Base-by-base conservation (phyloP, 371 early-diverging fungal species). In the Apophysomyces trapeziformis region DNA sequence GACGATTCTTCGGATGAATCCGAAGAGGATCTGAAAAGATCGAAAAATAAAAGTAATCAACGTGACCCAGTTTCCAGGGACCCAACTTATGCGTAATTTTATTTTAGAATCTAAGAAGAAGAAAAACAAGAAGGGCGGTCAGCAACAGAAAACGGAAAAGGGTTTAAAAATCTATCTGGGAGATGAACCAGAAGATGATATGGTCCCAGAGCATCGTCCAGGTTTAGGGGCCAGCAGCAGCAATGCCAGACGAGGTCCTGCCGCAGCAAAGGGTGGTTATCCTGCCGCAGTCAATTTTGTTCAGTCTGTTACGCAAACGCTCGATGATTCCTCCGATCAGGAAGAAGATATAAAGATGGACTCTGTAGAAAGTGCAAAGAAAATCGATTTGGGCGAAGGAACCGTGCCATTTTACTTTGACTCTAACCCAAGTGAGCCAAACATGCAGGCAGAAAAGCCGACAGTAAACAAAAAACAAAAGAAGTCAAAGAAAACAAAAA, bases 381-480 rank as follows among this genome's bases (percentile, higher is more conserved):
- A 26, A 2, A 26, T 54, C 21, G 35, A 39, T 41, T 8, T 13
- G 43, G 21, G 11, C 7, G 60, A 65, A 12, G 61, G 38, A 38
- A 36, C 63, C 11, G 9, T 60, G 14, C 35, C 61, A 7, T 68
- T 68, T 35, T 63, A 63, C 32, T 58, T 68, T 16, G 63, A 68
- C 47, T 61, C 68, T 1, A 41, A 54, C n/a, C 63, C 63, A 14
- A 47, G 47, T 38, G 57, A 14, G 7, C 38, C 50, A 54, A 58
- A 63, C 4, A 46, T 54, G 35, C 9, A 67, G 61, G 38, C 38
- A 45, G 9, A 39, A 44, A 8, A 61, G n/a, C 63, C 14, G 8
- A 12, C 5, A 38, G 35, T 36, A 41, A 44, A 26, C 43, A 60
- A 63, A 60, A 61, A 45, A 50, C 54, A 14, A 63, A 38, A 57